A percentile compares a stretch with the other conserved stretches of the same genome.
Evolutionary conservation across 306 rosid genomes (phyloP).

Genomic region (Abrus precatorius): DNA sequence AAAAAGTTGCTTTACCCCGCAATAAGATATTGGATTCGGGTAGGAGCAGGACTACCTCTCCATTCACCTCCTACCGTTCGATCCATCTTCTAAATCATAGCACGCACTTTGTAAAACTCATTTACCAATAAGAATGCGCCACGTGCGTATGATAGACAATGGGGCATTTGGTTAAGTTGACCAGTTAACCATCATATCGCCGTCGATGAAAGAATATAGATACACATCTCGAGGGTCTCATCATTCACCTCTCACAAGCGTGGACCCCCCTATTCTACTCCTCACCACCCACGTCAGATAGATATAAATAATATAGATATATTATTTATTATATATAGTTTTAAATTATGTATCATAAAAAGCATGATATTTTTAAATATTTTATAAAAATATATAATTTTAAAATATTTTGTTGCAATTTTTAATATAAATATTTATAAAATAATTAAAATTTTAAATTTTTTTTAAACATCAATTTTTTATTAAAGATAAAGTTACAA

Average conservation of each 20-base stretch:
- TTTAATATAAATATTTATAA: too few species aligned
- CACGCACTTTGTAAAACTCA: not conserved
- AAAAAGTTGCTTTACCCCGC: constrained; percentile 16
- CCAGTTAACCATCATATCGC: constrained; percentile 39
- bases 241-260: constrained; percentile 30
- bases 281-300: too few species aligned
- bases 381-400: too few species aligned
- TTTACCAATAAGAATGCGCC: not conserved
- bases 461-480: too few species aligned
- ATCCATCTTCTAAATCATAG: constrained; percentile 20
- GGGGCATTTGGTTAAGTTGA: not conserved
- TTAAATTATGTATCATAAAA: too few species aligned
- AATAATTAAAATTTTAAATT: too few species aligned
- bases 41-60: not conserved
- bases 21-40: not conserved
- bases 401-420: too few species aligned
- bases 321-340: too few species aligned
- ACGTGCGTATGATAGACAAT: not conserved
- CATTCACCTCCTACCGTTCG: not conserved
- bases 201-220: constrained; percentile 7
- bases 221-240: not conserved
- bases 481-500: too few species aligned
- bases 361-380: too few species aligned
- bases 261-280: not conserved
- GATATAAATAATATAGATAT: too few species aligned